Percentiles rank a stretch among this genome's conserved stretches.
phyloP scores from a whole-genome alignment of 148 eudicot species.

The Amaranthus palmeri region DNA sequence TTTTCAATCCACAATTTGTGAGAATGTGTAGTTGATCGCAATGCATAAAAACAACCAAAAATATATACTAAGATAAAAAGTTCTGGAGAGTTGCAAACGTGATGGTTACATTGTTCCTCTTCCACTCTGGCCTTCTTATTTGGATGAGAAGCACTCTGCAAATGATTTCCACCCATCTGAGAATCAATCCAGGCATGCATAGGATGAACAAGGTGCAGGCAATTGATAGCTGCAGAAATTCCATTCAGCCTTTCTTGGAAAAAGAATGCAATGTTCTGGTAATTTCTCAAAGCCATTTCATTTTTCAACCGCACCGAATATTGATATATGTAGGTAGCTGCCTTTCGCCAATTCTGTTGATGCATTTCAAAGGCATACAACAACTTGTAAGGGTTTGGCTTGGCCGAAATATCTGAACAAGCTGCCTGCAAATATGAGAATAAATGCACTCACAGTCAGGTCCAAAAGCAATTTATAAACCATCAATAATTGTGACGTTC shows the following conservation, averaged over 20 bases:
- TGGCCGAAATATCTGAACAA: slow-evolving; percentile 65
- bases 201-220: slow-evolving; percentile 88
- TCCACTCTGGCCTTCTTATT: slow-evolving; percentile 70
- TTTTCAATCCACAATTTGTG: no score
- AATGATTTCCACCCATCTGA: slow-evolving; percentile 43
- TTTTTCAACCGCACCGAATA: slow-evolving; percentile 56
- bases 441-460: background rate
- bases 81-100: background rate
- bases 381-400: slow-evolving; percentile 78
- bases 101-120: slow-evolving; percentile 53
- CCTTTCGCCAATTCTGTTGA: slow-evolving; percentile 92
- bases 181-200: slow-evolving; percentile 87
- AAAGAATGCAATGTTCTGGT: slow-evolving; percentile 46
- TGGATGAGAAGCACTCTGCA: slow-evolving; percentile 49
- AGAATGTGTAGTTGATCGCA: no score
- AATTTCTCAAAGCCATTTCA: slow-evolving; percentile 50
- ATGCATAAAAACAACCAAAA: no score
- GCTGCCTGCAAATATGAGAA: slow-evolving; percentile 58
- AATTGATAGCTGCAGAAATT: slow-evolving; percentile 86
- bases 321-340: slow-evolving; percentile 77
- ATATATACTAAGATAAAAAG: no score
- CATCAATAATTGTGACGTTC: slow-evolving; percentile 7
- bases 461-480: background rate
- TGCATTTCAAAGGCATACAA: slow-evolving; percentile 94
- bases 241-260: slow-evolving; percentile 92